phyloP scores from a whole-genome alignment of 768 basidiomycete species.

The Tulasnella sp. region DNA sequence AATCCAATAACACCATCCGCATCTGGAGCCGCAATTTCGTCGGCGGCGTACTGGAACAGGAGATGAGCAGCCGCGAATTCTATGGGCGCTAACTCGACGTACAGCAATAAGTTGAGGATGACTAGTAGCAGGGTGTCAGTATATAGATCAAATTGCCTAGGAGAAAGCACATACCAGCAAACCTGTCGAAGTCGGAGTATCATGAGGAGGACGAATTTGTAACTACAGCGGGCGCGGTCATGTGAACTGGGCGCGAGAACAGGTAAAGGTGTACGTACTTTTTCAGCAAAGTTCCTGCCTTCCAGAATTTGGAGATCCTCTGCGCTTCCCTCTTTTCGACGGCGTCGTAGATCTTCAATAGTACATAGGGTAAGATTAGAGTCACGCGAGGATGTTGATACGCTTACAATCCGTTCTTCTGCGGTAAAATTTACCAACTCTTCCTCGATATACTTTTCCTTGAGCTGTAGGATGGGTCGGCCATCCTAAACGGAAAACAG shows the following conservation, averaged over 20 bases:
- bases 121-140: no score
- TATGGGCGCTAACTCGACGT: conserved; percentile 18
- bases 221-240: conserved; percentile 26
- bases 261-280: conserved; percentile 38
- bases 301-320: conserved; percentile 41
- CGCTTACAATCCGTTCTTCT: conserved; percentile 25
- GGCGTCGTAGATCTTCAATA: conserved; percentile 23
- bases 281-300: conserved; percentile 52
- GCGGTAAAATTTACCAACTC: conserved; percentile 24
- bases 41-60: conserved; percentile 6
- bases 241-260: background rate
- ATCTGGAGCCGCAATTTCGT: conserved; percentile 6
- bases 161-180: conserved; percentile 24
- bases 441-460: conserved; percentile 23
- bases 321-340: conserved; percentile 24
- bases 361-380: background rate
- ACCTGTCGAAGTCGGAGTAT: conserved; percentile 24
- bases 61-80: background rate
- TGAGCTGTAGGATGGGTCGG: conserved; percentile 52
- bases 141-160: no score
- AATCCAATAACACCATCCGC: conserved; percentile 14
- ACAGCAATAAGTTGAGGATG: conserved; percentile 63
- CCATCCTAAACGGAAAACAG: conserved; percentile 36
- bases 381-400: conserved; percentile 29
- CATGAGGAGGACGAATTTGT: conserved; percentile 24